A percentile compares a stretch with the other conserved stretches of the same genome.
These are phyloP conservation scores for Spathaspora sp. DNA, from an alignment of 805 yeast species.

Conservation along the genomic window DNA sequence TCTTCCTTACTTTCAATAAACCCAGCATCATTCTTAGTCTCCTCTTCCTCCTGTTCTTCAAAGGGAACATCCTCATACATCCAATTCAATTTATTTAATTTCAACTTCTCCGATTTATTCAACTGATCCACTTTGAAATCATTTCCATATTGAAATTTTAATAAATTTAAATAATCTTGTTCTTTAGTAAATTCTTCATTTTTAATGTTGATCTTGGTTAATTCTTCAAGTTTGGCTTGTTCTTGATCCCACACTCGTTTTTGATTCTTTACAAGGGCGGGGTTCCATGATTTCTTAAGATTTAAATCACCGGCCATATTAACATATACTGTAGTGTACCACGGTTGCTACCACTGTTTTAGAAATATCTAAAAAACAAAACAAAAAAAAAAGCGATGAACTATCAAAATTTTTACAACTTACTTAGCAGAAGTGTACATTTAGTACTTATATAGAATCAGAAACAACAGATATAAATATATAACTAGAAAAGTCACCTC, in stretches of 20 bases:
- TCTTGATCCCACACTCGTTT: conserved; percentile 82
- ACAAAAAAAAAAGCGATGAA: no score
- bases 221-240: conserved; percentile 71
- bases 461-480: not conserved
- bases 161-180: conserved; percentile 54
- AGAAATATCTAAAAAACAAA: not conserved
- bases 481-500: not conserved
- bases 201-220: conserved; percentile 58
- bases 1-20: conserved; percentile 31
- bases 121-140: conserved; percentile 21
- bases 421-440: no score
- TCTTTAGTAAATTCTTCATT: conserved; percentile 63
- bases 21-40: conserved; percentile 31
- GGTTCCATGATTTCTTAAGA: conserved; percentile 94
- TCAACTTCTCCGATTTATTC: conserved; percentile 33
- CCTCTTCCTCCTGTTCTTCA: conserved; percentile 12
- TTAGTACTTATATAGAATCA: not conserved
- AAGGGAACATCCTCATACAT: conserved; percentile 68
- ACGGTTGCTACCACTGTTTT: not conserved
- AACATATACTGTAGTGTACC: not conserved
- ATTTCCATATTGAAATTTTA: conserved; percentile 42
- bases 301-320: conserved; percentile 74
- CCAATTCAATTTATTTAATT: conserved; percentile 65
- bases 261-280: conserved; percentile 80
- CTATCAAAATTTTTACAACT: no score